Conservation (phyloP, 768 basidiomycete species). For the Pisolithus marmoratus region DNA sequence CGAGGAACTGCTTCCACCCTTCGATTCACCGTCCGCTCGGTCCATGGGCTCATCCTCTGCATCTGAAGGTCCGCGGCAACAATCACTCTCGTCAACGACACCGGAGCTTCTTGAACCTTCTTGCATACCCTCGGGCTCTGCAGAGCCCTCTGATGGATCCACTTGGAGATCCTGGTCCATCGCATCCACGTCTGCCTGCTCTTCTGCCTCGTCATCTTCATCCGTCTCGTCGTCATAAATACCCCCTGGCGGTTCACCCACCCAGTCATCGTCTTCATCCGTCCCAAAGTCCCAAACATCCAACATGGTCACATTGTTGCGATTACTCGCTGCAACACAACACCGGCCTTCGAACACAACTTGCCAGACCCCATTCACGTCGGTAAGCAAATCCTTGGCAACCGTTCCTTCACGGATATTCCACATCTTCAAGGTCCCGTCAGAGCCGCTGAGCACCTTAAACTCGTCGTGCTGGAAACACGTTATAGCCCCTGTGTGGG, state of each 20-base stretch:
- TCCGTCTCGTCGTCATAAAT: conserved; percentile 67
- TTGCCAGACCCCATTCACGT: conserved; percentile 96
- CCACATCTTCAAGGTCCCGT: conserved; percentile 98
- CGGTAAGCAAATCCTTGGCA: conserved; percentile 82
- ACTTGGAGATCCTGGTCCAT: conserved; percentile 62
- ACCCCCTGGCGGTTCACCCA: conserved; percentile 71
- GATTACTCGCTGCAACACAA: conserved; percentile 91
- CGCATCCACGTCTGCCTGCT: conserved; percentile 58
- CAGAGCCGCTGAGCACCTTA: conserved; percentile 92
- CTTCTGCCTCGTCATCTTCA: conserved; percentile 40
- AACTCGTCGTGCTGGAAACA: conserved; percentile 99
- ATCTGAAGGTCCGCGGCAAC: conserved; percentile 19
- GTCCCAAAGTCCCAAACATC: conserved; percentile 90
- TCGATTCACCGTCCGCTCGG: conserved; percentile 23
- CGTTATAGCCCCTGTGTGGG: conserved; percentile 96
- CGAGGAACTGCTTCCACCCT: conserved; percentile 23
- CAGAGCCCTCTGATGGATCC: conserved; percentile 28
- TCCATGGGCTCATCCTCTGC: conserved; percentile 30
- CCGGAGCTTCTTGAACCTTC: conserved; percentile 21
- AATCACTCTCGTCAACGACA: conserved; percentile 20
- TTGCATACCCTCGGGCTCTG: conserved; percentile 20
- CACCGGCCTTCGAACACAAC: conserved; percentile 92
- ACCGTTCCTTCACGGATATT: conserved; percentile 83
- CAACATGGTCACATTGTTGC: conserved; percentile 68
- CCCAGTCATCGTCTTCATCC: conserved; percentile 72